Evolutionary conservation across 371 early-diverging fungal species (phyloP).

Genomic region (Smittium culicis): DNA sequence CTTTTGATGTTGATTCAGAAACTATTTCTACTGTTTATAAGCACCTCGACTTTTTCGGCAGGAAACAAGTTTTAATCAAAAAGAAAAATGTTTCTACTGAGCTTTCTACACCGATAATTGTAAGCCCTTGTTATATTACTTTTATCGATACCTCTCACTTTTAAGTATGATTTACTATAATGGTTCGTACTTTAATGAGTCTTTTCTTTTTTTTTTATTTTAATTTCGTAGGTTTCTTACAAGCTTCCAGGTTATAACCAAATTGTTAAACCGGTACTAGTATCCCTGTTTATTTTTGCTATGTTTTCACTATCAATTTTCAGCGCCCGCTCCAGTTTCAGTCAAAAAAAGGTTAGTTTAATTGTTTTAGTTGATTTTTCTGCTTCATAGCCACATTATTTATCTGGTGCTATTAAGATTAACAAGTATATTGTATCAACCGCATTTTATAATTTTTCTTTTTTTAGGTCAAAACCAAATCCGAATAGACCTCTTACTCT

Average conservation of each 20-base stretch:
- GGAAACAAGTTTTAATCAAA: constrained; percentile 19
- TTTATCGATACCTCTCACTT: background rate
- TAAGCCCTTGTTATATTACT: background rate
- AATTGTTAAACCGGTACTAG: constrained; percentile 23
- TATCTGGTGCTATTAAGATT: background rate
- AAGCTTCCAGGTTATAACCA: constrained; percentile 10
- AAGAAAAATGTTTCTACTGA: constrained; percentile 11
- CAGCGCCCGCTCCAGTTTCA: constrained; percentile 16
- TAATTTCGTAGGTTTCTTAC: constrained; percentile 17
- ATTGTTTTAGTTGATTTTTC: no score
- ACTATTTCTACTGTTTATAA: constrained; percentile 12
- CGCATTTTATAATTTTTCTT: no score
- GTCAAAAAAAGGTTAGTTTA: constrained; percentile 8
- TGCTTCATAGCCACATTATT: no score
- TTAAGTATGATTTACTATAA: background rate
- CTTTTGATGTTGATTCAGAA: constrained; percentile 17
- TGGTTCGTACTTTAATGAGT: background rate
- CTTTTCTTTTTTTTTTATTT: constrained; percentile 2
- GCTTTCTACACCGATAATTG: background rate
- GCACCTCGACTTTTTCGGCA: constrained; percentile 29
- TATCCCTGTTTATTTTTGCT: constrained; percentile 16
- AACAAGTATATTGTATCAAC: no score
- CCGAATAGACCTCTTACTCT: no score
- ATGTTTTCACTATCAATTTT: constrained; percentile 20
- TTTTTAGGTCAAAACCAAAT: background rate